A percentile compares a stretch with the other conserved stretches of the same genome.
phyloP scores from a whole-genome alignment of 1,284 basidiomycete species.

The Cryptococcus sp. region DNA sequence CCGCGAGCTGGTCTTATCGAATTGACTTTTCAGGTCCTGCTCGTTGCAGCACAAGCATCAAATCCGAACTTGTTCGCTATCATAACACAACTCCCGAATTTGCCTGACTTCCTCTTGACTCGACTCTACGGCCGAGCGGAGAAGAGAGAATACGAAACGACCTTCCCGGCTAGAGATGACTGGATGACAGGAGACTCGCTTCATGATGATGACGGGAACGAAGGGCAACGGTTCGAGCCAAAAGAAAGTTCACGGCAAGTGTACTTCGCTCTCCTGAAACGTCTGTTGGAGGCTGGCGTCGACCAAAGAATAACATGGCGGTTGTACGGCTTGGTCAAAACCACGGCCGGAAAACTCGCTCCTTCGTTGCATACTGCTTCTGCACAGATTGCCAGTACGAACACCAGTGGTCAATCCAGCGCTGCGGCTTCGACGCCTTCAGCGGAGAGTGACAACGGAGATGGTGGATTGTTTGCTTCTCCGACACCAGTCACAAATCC shows the following conservation, averaged over 20 bases:
- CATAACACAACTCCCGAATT: constrained; percentile 28
- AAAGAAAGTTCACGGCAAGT: constrained; percentile 20
- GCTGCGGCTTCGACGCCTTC: not conserved
- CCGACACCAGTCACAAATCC: constrained; percentile 5
- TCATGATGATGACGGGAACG: constrained; percentile 12
- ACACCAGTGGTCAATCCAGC: not conserved
- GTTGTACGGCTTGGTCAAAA: constrained; percentile 39
- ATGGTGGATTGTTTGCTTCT: not conserved
- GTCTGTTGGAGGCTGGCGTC: constrained; percentile 42
- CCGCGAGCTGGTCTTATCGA: constrained; percentile 17
- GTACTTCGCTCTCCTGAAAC: constrained; percentile 37
- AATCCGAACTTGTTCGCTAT: constrained; percentile 34
- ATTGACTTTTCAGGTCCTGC: constrained; percentile 30
- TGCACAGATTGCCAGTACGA: not conserved
- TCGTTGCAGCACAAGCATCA: constrained; percentile 26
- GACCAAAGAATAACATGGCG: constrained; percentile 39
- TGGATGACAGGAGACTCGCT: constrained; percentile 22
- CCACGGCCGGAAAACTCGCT: not conserved
- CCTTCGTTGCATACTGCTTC: not conserved
- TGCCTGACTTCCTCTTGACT: constrained; percentile 37
- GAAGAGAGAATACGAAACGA: constrained; percentile 35
- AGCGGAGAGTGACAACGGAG: not conserved
- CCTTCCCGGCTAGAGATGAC: constrained; percentile 39
- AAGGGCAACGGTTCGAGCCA: constrained; percentile 30
- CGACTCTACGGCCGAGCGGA: constrained; percentile 36